Evolutionary conservation across 371 early-diverging fungal species (phyloP).

Genomic region (Lichtheimia hyalospora): DNA sequence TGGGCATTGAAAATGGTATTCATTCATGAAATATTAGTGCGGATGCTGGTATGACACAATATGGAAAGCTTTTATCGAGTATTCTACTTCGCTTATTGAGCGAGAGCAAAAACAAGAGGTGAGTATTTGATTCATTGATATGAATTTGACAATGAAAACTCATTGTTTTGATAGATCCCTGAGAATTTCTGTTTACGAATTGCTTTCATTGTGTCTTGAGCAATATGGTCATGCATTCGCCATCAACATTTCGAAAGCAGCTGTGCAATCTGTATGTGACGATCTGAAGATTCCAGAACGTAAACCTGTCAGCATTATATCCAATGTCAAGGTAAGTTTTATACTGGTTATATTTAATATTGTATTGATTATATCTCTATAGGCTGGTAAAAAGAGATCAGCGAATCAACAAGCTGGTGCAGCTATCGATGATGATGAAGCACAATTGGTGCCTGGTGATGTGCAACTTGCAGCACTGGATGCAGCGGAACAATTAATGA

Average conservation of each 20-base stretch:
- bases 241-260: slow-evolving; percentile 32
- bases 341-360: not conserved
- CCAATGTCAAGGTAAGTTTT: not conserved
- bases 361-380: not conserved
- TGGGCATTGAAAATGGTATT: not conserved
- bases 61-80: slow-evolving; percentile 37
- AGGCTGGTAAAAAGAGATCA: slow-evolving; percentile 8
- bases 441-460: slow-evolving; percentile 20
- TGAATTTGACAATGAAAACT: not conserved
- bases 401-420: slow-evolving; percentile 3
- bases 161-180: slow-evolving; percentile 22
- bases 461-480: slow-evolving; percentile 33
- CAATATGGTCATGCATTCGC: slow-evolving; percentile 46
- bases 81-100: slow-evolving; percentile 39
- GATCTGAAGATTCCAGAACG: slow-evolving; percentile 2
- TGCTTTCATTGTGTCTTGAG: slow-evolving; percentile 42
- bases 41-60: slow-evolving; percentile 37
- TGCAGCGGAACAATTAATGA: slow-evolving; percentile 19
- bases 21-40: slow-evolving; percentile 19
- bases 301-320: slow-evolving; percentile 3
- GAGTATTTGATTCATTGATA: not conserved
- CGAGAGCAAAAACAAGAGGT: slow-evolving; percentile 41
- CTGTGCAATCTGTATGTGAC: slow-evolving; percentile 11
- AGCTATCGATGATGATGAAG: not conserved
- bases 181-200: slow-evolving; percentile 34